These are phyloP conservation scores for Diospyros lotus DNA, from an alignment of 148 eudicot species.

Conservation along the genomic window DNA sequence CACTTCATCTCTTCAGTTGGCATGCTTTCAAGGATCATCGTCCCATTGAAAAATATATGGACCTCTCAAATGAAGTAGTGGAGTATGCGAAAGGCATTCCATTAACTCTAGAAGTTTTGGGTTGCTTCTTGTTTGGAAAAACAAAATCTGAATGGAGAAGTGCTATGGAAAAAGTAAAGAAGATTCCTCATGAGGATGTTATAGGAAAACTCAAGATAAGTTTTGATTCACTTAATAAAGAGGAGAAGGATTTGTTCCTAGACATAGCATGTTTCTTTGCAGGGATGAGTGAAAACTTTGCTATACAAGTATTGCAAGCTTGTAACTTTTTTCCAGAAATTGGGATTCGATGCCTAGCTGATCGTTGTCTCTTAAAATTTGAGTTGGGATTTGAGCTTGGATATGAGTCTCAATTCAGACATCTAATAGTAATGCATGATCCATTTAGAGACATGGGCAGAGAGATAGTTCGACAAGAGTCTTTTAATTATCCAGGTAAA, in stretches of 20 bases:
- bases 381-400: too few relatives aligned
- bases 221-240: constrained; percentile 3
- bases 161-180: neutral
- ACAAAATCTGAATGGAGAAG: constrained; percentile 1
- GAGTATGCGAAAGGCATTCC: constrained; percentile 3
- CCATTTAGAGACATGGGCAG: too few relatives aligned
- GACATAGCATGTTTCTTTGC: constrained; percentile 14
- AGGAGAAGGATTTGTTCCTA: constrained; percentile 11
- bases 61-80: too few relatives aligned
- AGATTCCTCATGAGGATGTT: neutral
- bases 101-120: constrained; percentile 12
- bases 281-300: constrained; percentile 9
- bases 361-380: too few relatives aligned
- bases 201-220: constrained; percentile 9
- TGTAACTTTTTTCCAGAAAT: constrained; percentile 9
- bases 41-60: too few relatives aligned
- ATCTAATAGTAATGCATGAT: too few relatives aligned
- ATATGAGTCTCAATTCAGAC: too few relatives aligned
- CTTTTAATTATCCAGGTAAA: too few relatives aligned
- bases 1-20: neutral
- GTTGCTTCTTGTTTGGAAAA: constrained; percentile 1
- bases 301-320: constrained; percentile 1
- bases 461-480: too few relatives aligned
- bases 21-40: too few relatives aligned
- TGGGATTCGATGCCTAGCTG: neutral